phyloP scores from a whole-genome alignment of 495 filamentous ascomycete species.

The Echria macrotheca region DNA sequence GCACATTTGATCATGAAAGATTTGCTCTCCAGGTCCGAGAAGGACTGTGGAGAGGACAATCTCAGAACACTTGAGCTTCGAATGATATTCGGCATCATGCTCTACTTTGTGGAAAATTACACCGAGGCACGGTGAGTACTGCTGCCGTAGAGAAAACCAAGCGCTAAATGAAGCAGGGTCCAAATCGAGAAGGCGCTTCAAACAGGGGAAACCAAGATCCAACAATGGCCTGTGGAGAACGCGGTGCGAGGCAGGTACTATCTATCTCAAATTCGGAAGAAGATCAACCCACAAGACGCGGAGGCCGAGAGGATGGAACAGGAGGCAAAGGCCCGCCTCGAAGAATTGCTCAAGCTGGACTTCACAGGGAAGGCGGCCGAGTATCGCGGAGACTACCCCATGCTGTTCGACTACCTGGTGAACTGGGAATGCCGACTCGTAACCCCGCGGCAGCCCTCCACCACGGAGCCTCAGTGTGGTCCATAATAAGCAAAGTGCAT shows the following conservation, averaged over 20 bases:
- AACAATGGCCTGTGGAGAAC: background rate
- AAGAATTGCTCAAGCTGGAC: background rate
- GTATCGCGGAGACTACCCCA: background rate
- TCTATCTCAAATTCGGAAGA: background rate
- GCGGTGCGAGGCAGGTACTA: background rate
- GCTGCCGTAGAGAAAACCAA: background rate
- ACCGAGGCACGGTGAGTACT: background rate
- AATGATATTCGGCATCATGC: background rate
- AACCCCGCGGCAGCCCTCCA: background rate
- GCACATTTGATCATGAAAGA: background rate
- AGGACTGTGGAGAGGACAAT: background rate
- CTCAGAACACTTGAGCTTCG: background rate
- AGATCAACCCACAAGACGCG: background rate
- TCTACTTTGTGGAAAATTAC: background rate
- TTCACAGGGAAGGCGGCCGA: background rate
- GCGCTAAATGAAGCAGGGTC: background rate
- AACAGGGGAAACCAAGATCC: background rate
- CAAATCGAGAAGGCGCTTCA: background rate
- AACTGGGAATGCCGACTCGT: background rate
- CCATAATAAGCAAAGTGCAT: background rate
- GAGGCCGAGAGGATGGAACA: background rate
- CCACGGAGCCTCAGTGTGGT: background rate
- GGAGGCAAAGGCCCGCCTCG: background rate
- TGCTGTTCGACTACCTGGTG: conserved; percentile 2
- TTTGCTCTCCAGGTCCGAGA: background rate